A percentile compares a stretch with the other conserved stretches of the same genome.
These are phyloP conservation scores for Salix arbutifolia DNA, from an alignment of 345 rosid species.

Conservation along the genomic window DNA sequence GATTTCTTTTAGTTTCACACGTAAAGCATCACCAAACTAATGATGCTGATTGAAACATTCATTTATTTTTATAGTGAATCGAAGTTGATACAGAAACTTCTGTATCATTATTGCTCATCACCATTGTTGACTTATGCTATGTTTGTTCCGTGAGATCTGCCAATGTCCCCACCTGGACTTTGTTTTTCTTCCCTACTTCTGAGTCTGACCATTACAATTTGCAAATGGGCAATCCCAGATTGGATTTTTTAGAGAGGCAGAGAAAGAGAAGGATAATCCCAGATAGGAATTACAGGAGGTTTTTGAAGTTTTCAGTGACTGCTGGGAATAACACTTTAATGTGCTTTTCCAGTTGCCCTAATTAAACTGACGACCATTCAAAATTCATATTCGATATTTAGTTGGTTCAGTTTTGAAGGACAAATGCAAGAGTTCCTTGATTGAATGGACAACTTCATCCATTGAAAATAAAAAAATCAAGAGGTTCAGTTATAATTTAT, in stretches of 20 bases:
- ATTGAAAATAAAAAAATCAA: too few relatives aligned
- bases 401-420: neutral
- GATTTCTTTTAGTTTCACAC: neutral
- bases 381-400: neutral
- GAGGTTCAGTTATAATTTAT: too few relatives aligned
- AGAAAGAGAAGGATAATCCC: neutral
- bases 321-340: neutral
- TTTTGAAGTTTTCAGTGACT: neutral
- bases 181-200: neutral
- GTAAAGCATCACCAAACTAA: neutral
- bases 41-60: neutral
- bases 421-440: neutral
- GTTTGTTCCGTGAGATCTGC: neutral
- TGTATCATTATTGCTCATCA: neutral
- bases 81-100: neutral
- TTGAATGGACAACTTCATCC: too few relatives aligned
- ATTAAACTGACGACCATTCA: neutral
- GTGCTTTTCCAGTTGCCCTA: neutral
- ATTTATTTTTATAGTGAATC: neutral
- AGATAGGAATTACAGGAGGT: neutral
- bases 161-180: neutral
- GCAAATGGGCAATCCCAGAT: neutral
- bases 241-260: neutral
- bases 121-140: neutral
- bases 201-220: neutral